phyloP scores from a whole-genome alignment of 2,329 filamentous ascomycete genomes.

The Trichoderma aggressivum region DNA sequence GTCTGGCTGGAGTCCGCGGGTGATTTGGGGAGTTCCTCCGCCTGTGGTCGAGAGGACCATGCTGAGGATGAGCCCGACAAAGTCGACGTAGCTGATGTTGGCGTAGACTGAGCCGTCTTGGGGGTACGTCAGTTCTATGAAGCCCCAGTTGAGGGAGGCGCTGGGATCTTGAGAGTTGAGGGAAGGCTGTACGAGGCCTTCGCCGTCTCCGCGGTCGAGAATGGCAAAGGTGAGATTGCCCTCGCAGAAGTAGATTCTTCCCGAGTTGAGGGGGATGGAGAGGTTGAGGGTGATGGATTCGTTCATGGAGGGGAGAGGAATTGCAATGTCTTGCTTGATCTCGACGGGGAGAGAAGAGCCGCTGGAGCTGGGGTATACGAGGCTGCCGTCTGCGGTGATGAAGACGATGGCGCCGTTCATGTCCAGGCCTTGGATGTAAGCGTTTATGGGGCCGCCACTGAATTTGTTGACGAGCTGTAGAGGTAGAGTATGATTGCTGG shows the following conservation, averaged over 20 bases:
- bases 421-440: slow-evolving; percentile 47
- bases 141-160: slow-evolving; percentile 45
- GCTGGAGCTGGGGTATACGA: slow-evolving; percentile 42
- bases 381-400: slow-evolving; percentile 38
- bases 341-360: slow-evolving; percentile 34
- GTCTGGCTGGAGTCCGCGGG: slow-evolving; percentile 37
- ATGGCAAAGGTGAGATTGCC: slow-evolving; percentile 43
- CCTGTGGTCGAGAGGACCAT: slow-evolving; percentile 41
- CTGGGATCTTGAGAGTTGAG: slow-evolving; percentile 43
- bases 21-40: slow-evolving; percentile 36
- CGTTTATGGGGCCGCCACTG: slow-evolving; percentile 36
- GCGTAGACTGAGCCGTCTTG: slow-evolving; percentile 38
- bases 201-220: slow-evolving; percentile 30
- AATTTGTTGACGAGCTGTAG: slow-evolving; percentile 45
- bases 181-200: slow-evolving; percentile 48
- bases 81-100: slow-evolving; percentile 52
- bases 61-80: slow-evolving; percentile 49
- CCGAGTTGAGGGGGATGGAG: slow-evolving; percentile 40
- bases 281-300: slow-evolving; percentile 38
- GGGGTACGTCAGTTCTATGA: slow-evolving; percentile 48
- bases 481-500: slow-evolving; percentile 21
- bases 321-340: slow-evolving; percentile 42
- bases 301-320: slow-evolving; percentile 39
- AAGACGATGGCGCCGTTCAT: slow-evolving; percentile 40
- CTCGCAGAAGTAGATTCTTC: slow-evolving; percentile 45